These are phyloP conservation scores for Lobosporangium transversale DNA, from an alignment of 192 early-diverging fungal species.

Conservation along the genomic window DNA sequence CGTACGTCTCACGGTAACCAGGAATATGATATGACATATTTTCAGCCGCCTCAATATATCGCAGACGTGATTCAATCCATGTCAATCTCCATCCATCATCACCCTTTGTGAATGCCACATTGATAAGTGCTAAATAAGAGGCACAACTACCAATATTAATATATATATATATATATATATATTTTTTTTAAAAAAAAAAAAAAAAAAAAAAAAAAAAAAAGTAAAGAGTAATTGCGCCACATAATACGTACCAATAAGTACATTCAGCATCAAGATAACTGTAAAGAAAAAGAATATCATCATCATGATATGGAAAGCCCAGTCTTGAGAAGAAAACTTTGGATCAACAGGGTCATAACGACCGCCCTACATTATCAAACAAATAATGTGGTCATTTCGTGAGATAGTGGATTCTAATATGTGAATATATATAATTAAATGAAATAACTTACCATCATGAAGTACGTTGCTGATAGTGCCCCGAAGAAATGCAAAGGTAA, in stretches of 20 bases:
- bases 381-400: background rate
- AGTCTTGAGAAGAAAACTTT: constrained; percentile 1
- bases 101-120: constrained; percentile 24
- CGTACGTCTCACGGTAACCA: constrained; percentile 15
- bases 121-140: constrained; percentile 44
- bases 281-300: constrained; percentile 26
- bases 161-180: no score
- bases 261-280: constrained; percentile 32
- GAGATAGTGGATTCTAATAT: background rate
- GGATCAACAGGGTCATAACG: constrained; percentile 9
- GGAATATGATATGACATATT: constrained; percentile 40
- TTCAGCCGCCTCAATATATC: constrained; percentile 35
- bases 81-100: constrained; percentile 29
- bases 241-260: constrained; percentile 23
- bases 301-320: constrained; percentile 39
- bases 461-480: constrained; percentile 28
- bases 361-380: constrained; percentile 16
- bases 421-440: background rate
- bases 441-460: constrained; percentile 45
- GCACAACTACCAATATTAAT: no score
- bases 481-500: constrained; percentile 14
- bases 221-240: background rate
- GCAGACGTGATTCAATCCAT: constrained; percentile 30
- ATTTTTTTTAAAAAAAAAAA: no score
- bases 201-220: no score